phyloP scores from a whole-genome alignment of 1,139 yeast species.

The Taiozyma sp. region DNA sequence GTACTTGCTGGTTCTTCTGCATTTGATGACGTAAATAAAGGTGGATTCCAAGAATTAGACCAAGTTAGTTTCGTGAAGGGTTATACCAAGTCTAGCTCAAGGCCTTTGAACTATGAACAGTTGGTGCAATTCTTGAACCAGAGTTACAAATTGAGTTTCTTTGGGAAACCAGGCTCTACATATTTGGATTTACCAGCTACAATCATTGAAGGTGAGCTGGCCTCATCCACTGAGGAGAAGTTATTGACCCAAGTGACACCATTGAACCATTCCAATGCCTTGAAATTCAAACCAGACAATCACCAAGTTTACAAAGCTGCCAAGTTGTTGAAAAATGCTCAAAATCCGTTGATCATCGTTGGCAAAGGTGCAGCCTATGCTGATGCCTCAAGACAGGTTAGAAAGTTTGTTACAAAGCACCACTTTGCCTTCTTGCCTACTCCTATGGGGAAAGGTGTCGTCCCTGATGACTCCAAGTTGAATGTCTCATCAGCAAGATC shows the following conservation, averaged over 20 bases:
- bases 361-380: slow-evolving; percentile 59
- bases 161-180: slow-evolving; percentile 52
- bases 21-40: slow-evolving; percentile 41
- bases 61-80: slow-evolving; percentile 44
- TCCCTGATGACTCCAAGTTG: slow-evolving; percentile 39
- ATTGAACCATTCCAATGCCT: slow-evolving; percentile 14
- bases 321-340: slow-evolving; percentile 27
- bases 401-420: slow-evolving; percentile 34
- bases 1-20: slow-evolving; percentile 57
- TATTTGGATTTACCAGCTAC: slow-evolving; percentile 63
- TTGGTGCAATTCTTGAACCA: slow-evolving; percentile 38
- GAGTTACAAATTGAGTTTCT: slow-evolving; percentile 41
- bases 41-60: slow-evolving; percentile 65
- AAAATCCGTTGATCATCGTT: slow-evolving; percentile 47
- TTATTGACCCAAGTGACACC: slow-evolving; percentile 6
- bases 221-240: background rate
- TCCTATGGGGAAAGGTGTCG: slow-evolving; percentile 71
- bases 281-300: slow-evolving; percentile 37
- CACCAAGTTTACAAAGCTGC: slow-evolving; percentile 32
- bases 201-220: slow-evolving; percentile 34
- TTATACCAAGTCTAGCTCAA: slow-evolving; percentile 45
- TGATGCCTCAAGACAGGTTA: slow-evolving; percentile 33
- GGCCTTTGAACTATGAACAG: slow-evolving; percentile 31
- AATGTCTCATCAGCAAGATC: slow-evolving; percentile 59
- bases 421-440: slow-evolving; percentile 55